Base-by-base conservation (phyloP, 2,329 filamentous ascomycete species). In the Podosphaera leucotricha region DNA sequence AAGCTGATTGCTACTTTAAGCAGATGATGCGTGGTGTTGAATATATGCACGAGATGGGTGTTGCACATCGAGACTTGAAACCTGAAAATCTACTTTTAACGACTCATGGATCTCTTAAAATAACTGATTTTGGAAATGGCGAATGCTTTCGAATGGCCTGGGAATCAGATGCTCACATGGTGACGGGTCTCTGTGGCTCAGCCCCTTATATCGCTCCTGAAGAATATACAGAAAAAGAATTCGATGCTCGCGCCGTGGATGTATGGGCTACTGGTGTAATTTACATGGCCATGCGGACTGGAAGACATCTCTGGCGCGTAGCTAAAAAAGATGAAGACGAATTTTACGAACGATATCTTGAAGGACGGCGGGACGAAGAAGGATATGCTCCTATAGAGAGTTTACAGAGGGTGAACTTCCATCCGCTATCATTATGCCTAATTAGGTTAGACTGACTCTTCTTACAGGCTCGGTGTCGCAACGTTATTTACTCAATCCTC, bases 61-160 rank as follows among this genome's bases (percentile, higher is more conserved):
- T 98, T 21, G 87, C 90, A 11, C 90, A 98, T 60, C 81, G 90
- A 49, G 90, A 98, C 56, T 65, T 98, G 39, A 98, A 98, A 62
- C 90, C 90, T 0, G 90, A 98, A 61, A 98, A 98, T 53, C 70
- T 98, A 11, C 75, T 98, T 0, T 69, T 98, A 45, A 98, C 90
- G 3, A 90, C 82, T 0, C 83, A 86, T 51, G 90, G 90, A 46
- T 82, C 77, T 13, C 73, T 98, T 53, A 98, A 98, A 58, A 98
- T 98, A 51, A 95, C 90, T 22, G 90, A 98, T 60, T 98, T 98
- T 54, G 90, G 90, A 49, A 98, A 98, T 55, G 90, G 90, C 55
- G 90, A 98, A 62, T 98, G 90, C 62, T 98, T 98, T 71, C 80
- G 90, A 45, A 95, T 95, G 87, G 90, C 90, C 2, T 98, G 90